A percentile compares a stretch with the other conserved stretches of the same genome.
Evolutionary conservation across 106 monocot species (phyloP).

Genomic region (Ottelia alismoides): DNA sequence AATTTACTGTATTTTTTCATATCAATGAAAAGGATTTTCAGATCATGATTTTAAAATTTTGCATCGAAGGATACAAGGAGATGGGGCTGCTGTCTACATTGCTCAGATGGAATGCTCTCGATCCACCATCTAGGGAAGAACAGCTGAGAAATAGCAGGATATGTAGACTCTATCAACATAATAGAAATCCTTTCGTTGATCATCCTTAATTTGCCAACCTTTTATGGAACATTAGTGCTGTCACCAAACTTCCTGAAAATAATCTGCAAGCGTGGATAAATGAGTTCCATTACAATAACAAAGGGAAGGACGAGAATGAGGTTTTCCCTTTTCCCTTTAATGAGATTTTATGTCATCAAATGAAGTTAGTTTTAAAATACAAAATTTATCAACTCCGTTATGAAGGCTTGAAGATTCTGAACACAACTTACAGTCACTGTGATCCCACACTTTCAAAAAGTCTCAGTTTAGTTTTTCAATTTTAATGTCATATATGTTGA

Average conservation of each 20-base stretch:
- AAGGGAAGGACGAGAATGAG: conserved; percentile 36
- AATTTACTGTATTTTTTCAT: no score
- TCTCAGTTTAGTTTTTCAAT: no score
- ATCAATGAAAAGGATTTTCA: no score
- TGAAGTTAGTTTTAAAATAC: no score
- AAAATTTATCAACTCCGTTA: no score
- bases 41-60: no score
- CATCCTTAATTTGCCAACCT: conserved; percentile 80
- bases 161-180: conserved; percentile 69
- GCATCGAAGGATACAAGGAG: conserved; percentile 45
- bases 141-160: conserved; percentile 55
- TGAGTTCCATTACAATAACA: conserved; percentile 29
- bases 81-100: conserved; percentile 76
- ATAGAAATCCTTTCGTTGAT: conserved; percentile 80
- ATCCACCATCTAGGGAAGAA: conserved; percentile 73
- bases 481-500: no score
- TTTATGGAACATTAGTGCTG: conserved; percentile 33
- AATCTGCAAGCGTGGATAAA: conserved; percentile 21
- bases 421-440: no score
- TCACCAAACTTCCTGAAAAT: no score
- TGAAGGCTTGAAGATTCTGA: no score
- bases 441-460: no score
- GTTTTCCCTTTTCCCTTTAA: conserved; percentile 6
- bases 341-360: no score
- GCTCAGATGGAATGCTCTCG: conserved; percentile 63